Evolutionary conservation across 805 yeast genomes (phyloP).

Genomic region (Wickerhamia fluorescens): DNA sequence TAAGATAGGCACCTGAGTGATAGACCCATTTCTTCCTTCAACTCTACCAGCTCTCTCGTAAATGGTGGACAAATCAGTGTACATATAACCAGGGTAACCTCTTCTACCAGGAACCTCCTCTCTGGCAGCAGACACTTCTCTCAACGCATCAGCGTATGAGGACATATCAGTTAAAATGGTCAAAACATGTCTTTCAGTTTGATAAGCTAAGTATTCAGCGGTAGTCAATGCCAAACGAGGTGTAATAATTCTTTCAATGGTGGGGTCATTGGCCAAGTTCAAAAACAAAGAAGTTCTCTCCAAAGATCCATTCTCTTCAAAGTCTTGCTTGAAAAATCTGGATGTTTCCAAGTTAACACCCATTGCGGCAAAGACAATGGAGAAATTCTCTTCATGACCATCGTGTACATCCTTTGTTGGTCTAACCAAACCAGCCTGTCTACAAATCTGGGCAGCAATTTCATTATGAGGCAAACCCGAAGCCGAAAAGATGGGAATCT

Average conservation of each 20-base stretch:
- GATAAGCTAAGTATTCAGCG: conserved; percentile 97
- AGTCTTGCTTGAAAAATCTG: conserved; percentile 97
- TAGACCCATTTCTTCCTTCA: conserved; percentile 99
- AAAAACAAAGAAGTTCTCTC: conserved; percentile 96
- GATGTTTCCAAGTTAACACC: conserved; percentile 99
- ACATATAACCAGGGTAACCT: conserved; percentile 99
- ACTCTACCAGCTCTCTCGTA: conserved; percentile 99
- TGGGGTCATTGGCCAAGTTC: conserved; percentile 98
- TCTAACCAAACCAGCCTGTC: conserved; percentile 98
- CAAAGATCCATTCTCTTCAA: conserved; percentile 96
- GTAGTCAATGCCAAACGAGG: conserved; percentile 98
- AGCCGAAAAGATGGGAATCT: conserved; percentile 98
- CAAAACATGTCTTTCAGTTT: conserved; percentile 97
- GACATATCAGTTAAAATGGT: conserved; percentile 99
- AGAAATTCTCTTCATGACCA: conserved; percentile 99
- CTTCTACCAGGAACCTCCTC: conserved; percentile 99
- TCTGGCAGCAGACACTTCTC: conserved; percentile 99
- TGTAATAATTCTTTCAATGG: conserved; percentile 98
- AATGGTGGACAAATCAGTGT: conserved; percentile 97
- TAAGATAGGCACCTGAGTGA: conserved; percentile 96
- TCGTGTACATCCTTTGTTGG: conserved; percentile 99
- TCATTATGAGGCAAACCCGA: conserved; percentile 99
- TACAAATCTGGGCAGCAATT: conserved; percentile 99
- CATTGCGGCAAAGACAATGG: conserved; percentile 99
- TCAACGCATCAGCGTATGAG: conserved; percentile 98